Base-by-base conservation (phyloP, 345 rosid species). In the Syzygium aromaticum region DNA sequence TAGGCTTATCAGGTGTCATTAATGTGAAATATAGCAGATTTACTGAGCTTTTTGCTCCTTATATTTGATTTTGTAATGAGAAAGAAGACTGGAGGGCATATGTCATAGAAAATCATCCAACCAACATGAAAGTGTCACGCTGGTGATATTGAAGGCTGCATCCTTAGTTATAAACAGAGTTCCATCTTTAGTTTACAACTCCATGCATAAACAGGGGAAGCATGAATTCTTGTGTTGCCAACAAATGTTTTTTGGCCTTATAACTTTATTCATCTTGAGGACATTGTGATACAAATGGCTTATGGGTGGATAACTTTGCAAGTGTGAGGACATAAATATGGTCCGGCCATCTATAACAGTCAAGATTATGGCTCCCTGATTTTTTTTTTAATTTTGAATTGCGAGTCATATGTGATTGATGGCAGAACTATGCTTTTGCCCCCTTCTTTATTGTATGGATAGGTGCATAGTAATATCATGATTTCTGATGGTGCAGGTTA, bases 401-500 rank as follows among this genome's bases (percentile, higher is more conserved):
- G 82, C 2, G 14, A 38, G 14, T 73, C 23, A 38, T 19, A 73
- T 5, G 11, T 73, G 82, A 73, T 73, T 54, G 59, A 54, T 22
- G 59, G 59, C 19, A 28, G 38, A 23, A 51, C 23, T 38, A 89
- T 43, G 25, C 64, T 86, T 86, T 38, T 33, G n/a, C 54, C 78
- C 87, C 5, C 80, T 88, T 73, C 15, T 30, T 12, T 52, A n/a
- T 52, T 67, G 64, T 2, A 33, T 83, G 10, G 19, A 64, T 80
- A 13, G 57, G 54, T 12, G 40, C 61, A 21, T 54, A n/a, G 28
- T 77, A 56, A 77, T 80, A 77, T 4, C 86, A 80, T 57, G 51
- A 27, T 52, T 7, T 77, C 61, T 86, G 77, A 27, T 73, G 33
- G 25, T 95, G 93, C 98, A 95, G 99, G 98, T 96, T 84, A 90